Evolutionary conservation across 352 stramenopile genomes (phyloP).

Genomic region (Phytopythium chamaehyphon): DNA sequence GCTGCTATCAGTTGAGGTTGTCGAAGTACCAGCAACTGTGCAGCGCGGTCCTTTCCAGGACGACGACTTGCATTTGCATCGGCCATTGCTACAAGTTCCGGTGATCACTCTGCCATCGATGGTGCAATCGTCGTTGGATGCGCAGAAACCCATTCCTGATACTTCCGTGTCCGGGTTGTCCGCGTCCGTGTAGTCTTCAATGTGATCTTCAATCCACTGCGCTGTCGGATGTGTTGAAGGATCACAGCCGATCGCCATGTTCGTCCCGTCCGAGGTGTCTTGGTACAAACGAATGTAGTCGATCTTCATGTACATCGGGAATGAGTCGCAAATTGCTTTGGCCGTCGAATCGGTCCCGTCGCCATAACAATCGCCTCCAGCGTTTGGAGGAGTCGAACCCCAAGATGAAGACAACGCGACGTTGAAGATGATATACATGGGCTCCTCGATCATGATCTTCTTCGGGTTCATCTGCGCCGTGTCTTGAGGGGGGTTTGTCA

Average conservation of each 20-base stretch:
- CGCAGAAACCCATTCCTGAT: conserved; percentile 27
- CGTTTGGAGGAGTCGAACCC: conserved; percentile 34
- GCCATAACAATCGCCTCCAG: conserved; percentile 19
- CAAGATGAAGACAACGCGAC: conserved; percentile 39
- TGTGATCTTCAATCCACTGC: conserved; percentile 34
- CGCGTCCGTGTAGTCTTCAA: conserved; percentile 31
- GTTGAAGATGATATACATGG: conserved; percentile 56
- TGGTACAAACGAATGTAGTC: conserved; percentile 89
- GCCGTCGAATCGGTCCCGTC: conserved; percentile 13
- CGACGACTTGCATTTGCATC: conserved; percentile 35
- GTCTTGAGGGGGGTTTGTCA: conserved; percentile 31
- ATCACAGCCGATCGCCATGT: conserved; percentile 33
- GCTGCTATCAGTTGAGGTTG: no score
- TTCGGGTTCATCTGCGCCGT: conserved; percentile 37
- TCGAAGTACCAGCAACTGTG: conserved; percentile 11
- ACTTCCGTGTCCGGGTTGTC: conserved; percentile 30
- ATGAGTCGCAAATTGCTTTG: conserved; percentile 38
- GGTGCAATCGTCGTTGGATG: conserved; percentile 31
- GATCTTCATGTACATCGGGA: conserved; percentile 67
- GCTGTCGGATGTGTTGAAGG: conserved; percentile 33
- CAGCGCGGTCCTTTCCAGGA: conserved; percentile 50
- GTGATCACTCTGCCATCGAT: conserved; percentile 21
- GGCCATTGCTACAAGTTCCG: conserved; percentile 29
- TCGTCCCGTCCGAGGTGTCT: conserved; percentile 19
- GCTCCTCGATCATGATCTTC: conserved; percentile 36